Evolutionary conservation across 805 yeast genomes (phyloP).

Genomic region (Candida fluviatilis): DNA sequence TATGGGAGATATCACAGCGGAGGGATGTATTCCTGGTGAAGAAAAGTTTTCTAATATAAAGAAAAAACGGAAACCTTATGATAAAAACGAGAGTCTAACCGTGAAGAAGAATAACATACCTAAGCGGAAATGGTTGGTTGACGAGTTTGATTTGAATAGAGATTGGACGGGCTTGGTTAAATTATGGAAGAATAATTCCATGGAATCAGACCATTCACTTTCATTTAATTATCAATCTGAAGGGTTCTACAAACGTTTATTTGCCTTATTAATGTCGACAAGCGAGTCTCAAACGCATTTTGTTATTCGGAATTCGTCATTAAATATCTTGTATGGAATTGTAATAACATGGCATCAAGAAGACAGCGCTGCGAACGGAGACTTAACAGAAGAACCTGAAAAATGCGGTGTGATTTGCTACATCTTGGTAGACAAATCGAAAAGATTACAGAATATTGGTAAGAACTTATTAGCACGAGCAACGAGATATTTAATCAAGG

Average conservation of each 20-base stretch:
- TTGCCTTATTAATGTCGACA: slow-evolving; percentile 26
- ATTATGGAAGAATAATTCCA: slow-evolving; percentile 39
- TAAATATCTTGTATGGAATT: slow-evolving; percentile 52
- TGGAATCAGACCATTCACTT: slow-evolving; percentile 9
- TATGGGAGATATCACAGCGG: slow-evolving; percentile 50
- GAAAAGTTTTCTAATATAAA: slow-evolving; percentile 25
- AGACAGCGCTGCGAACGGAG: slow-evolving; percentile 11
- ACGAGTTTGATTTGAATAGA: slow-evolving; percentile 45
- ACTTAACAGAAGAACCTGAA: slow-evolving; percentile 9
- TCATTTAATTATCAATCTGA: slow-evolving; percentile 21
- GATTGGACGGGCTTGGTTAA: slow-evolving; percentile 48
- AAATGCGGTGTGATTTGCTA: slow-evolving; percentile 42
- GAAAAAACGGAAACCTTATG: slow-evolving; percentile 20
- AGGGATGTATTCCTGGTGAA: slow-evolving; percentile 57
- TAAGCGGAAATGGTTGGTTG: slow-evolving; percentile 52
- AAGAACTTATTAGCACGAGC: slow-evolving; percentile 51
- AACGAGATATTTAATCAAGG: slow-evolving; percentile 43
- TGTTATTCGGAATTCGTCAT: slow-evolving; percentile 53
- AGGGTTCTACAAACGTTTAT: slow-evolving; percentile 25
- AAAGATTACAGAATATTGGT: slow-evolving; percentile 53
- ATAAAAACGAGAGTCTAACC: slow-evolving; percentile 7
- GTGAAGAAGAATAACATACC: slow-evolving; percentile 18
- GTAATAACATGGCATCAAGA: slow-evolving; percentile 48
- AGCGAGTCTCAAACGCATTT: slow-evolving; percentile 41
- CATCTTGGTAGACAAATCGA: slow-evolving; percentile 50